phyloP scores from a whole-genome alignment of 371 early-diverging fungal species.

The Polyrhizophydium stewartii region DNA sequence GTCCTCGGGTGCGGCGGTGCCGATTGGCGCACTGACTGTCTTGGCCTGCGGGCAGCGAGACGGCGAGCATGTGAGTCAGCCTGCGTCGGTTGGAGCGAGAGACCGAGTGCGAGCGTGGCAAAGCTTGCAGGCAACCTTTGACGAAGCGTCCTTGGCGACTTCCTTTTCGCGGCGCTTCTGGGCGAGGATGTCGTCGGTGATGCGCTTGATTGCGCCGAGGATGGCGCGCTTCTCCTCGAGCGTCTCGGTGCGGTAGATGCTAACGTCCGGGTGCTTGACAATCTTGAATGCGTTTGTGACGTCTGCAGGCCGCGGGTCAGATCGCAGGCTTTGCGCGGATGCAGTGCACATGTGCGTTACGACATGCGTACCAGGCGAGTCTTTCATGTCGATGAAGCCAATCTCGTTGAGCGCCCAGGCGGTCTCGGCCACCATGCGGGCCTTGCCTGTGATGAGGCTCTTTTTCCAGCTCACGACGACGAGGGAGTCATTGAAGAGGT shows the following conservation, averaged over 20 bases:
- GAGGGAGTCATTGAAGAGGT: slow-evolving; percentile 75
- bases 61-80: too few relatives aligned
- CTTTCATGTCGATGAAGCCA: slow-evolving; percentile 75
- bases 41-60: too few relatives aligned
- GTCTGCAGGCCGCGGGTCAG: too few relatives aligned
- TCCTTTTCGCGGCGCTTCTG: slow-evolving; percentile 41
- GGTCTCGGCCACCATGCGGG: slow-evolving; percentile 72
- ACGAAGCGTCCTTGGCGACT: slow-evolving; percentile 12
- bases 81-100: too few relatives aligned
- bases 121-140: background rate
- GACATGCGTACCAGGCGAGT: slow-evolving; percentile 57
- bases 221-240: slow-evolving; percentile 69
- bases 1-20: background rate
- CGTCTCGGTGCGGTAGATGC: slow-evolving; percentile 67
- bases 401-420: slow-evolving; percentile 72
- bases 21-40: too few relatives aligned
- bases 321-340: too few relatives aligned
- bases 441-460: slow-evolving; percentile 61
- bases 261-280: slow-evolving; percentile 67
- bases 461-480: slow-evolving; percentile 74
- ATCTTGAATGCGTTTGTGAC: slow-evolving; percentile 60
- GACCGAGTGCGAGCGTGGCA: background rate
- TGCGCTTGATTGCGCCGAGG: slow-evolving; percentile 60
- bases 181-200: slow-evolving; percentile 60
- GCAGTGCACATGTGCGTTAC: too few relatives aligned